Evolutionary conservation across 352 stramenopile genomes (phyloP).

Genomic region (Phytopythium montanum): DNA sequence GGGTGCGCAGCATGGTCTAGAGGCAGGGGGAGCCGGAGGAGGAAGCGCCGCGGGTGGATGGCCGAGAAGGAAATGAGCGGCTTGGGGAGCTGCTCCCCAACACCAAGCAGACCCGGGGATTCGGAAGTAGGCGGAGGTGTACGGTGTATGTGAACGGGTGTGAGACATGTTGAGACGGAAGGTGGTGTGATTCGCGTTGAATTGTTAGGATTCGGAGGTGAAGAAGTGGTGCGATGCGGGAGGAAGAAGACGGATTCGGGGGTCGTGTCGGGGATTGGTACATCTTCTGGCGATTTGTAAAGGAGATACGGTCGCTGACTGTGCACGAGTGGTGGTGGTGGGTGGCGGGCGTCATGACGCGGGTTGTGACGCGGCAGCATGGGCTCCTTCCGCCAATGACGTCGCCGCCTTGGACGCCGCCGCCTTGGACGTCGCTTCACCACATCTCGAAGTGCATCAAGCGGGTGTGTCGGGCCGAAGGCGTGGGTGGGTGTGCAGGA

Average conservation of each 20-base stretch:
- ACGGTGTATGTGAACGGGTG: not conserved
- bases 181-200: not conserved
- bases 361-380: not conserved
- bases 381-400: not conserved
- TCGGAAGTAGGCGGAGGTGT: not conserved
- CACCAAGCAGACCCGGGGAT: constrained; percentile 1
- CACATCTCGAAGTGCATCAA: too few relatives aligned
- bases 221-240: not conserved
- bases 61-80: constrained; percentile 7
- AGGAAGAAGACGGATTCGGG: not conserved
- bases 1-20: constrained; percentile 10
- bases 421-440: too few relatives aligned
- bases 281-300: not conserved
- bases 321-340: not conserved
- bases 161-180: not conserved
- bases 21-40: not conserved
- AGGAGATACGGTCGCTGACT: not conserved
- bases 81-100: not conserved
- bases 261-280: not conserved
- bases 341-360: not conserved
- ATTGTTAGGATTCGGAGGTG: not conserved
- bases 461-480: too few relatives aligned
- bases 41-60: not conserved
- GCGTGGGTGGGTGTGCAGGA: too few relatives aligned
- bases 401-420: too few relatives aligned